Percentiles rank a stretch among this genome's conserved stretches.
phyloP scores from a whole-genome alignment of 129 eudicot genomes.

The Chrysanthemum makinoi region DNA sequence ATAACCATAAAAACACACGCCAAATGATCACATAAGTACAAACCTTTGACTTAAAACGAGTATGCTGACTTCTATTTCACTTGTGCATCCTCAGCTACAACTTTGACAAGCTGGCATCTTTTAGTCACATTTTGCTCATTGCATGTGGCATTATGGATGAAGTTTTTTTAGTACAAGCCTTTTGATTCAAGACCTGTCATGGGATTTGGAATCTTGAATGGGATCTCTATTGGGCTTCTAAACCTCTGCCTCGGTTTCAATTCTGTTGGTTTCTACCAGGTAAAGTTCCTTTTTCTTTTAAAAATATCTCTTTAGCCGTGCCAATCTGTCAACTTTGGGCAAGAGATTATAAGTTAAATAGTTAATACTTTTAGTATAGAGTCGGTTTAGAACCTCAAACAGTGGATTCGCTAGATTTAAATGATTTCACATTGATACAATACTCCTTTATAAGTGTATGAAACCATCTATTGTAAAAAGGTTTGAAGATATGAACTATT shows the following conservation, averaged over 20 bases:
- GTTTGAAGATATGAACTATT: constrained; percentile 16
- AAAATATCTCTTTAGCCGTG: background rate
- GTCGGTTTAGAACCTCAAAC: too few species aligned
- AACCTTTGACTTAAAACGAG: too few species aligned
- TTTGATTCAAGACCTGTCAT: constrained; percentile 84
- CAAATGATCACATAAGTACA: too few species aligned
- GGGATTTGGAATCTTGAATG: constrained; percentile 90
- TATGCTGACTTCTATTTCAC: constrained; percentile 18
- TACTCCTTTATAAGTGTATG: background rate
- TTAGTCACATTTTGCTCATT: constrained; percentile 94
- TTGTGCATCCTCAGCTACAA: constrained; percentile 60
- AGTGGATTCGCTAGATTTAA: too few species aligned
- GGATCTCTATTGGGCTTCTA: constrained; percentile 84
- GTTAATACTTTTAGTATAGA: background rate
- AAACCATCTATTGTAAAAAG: constrained; percentile 24
- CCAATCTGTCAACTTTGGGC: background rate
- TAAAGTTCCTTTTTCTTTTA: constrained; percentile 15
- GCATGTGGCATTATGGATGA: constrained; percentile 77
- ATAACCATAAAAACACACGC: too few species aligned
- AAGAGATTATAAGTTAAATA: background rate
- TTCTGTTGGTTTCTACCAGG: constrained; percentile 97
- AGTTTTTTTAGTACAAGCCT: constrained; percentile 89
- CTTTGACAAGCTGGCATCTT: constrained; percentile 98
- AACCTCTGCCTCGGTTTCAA: constrained; percentile 91
- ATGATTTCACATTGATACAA: background rate